Conservation (phyloP, 2,329 filamentous ascomycete species). For the Decorospora gaudefroyi region DNA sequence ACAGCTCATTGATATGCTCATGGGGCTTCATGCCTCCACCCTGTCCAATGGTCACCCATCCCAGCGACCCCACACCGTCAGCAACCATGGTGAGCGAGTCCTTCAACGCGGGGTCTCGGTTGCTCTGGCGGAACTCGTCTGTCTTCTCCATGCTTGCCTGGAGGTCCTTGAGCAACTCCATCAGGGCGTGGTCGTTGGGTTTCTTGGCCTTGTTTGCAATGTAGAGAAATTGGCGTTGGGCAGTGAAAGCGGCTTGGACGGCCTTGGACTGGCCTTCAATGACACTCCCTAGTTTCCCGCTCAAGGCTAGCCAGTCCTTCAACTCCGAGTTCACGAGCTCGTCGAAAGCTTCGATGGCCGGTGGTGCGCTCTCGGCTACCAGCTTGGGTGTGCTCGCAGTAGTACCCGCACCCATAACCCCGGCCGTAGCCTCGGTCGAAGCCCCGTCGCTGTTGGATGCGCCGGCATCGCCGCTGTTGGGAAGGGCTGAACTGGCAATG, state of each 20-base stretch:
- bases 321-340: constrained; percentile 73
- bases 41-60: constrained; percentile 82
- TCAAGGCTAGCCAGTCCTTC: constrained; percentile 75
- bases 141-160: constrained; percentile 81
- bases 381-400: constrained; percentile 43
- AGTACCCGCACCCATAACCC: constrained; percentile 43
- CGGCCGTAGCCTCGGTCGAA: constrained; percentile 32
- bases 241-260: constrained; percentile 71
- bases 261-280: constrained; percentile 74
- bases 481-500: constrained; percentile 75
- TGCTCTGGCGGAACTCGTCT: constrained; percentile 78
- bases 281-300: constrained; percentile 75
- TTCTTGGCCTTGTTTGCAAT: constrained; percentile 91
- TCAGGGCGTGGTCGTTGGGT: constrained; percentile 73
- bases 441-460: constrained; percentile 35
- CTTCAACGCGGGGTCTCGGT: constrained; percentile 74
- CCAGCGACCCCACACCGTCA: constrained; percentile 85
- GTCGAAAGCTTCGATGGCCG: constrained; percentile 88
- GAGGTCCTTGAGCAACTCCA: constrained; percentile 82
- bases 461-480: constrained; percentile 32
- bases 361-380: constrained; percentile 51
- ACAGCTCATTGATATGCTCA: constrained; percentile 81
- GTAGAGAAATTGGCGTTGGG: constrained; percentile 84
- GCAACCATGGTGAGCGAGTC: constrained; percentile 85
- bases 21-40: constrained; percentile 66